Base-by-base conservation (phyloP, 2,329 filamentous ascomycete species). In the Bertia moriformis region DNA sequence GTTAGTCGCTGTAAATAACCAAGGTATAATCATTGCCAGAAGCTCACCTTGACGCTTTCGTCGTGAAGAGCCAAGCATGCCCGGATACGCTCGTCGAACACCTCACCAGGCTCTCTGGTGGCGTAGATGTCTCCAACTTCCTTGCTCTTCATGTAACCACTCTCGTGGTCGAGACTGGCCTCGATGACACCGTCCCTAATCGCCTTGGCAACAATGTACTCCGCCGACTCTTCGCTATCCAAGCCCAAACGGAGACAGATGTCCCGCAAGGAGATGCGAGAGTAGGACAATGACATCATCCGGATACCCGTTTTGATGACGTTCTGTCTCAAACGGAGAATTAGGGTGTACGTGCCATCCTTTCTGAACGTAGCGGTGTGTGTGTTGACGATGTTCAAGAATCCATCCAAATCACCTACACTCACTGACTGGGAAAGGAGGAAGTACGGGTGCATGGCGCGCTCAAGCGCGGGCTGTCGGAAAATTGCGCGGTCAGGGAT, bases 281-380 rank as follows among this genome's bases (percentile, higher is more conserved):
- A 94, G 67, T 98, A 98, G 15, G 88, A 94, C 46, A 98, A 69
- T 30, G 89, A 96, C 76, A 98, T 93, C 87, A 96, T 95, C 49
- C 91, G 86, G 46, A 98, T 94, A 48, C 91, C 91, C 3, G 91
- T 98, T 70, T 94, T 94, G 75, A 98, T 96, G 54, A 98, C 91
- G 56, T 98, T 98, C 62, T 98, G 91, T 50, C 91, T 80, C 44
- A 98, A 71, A 45, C 91, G 88, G 45, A 96, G 73, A 51, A 96
- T 93, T 42, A 98, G 71, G 10, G 88, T 93, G 66, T 96, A 96
- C 15, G 89, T 96, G 41, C 85, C 85, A 56, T 98, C 91, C 48
- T 83, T 81, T 53, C 86, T 82, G 78, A 96, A 98, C 10, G 79
- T 80, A 35, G 83, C 76, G 42, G 80, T 79, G 55, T 94, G 78